phyloP scores from a whole-genome alignment of 768 basidiomycete genomes.

The Leccinum subgranulosum region DNA sequence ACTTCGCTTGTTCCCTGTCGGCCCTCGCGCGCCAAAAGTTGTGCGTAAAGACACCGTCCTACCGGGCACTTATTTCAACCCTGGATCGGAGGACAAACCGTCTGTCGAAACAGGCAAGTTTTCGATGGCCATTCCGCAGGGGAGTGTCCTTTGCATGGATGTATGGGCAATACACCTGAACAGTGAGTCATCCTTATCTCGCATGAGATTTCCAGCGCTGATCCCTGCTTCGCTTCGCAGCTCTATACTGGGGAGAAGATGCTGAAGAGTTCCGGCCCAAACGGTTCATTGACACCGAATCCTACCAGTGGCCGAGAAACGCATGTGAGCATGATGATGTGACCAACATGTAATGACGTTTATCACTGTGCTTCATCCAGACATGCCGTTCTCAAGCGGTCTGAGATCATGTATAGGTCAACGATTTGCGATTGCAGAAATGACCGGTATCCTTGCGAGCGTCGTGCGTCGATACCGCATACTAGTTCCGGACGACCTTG shows the following conservation, averaged over 20 bases:
- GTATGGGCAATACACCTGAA: conserved; percentile 42
- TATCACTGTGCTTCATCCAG: too few species aligned
- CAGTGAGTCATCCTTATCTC: conserved; percentile 37
- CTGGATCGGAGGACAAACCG: conserved; percentile 25
- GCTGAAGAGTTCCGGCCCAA: too few species aligned
- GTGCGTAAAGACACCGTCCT: conserved; percentile 36
- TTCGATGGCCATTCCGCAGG: conserved; percentile 37
- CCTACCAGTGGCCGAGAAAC: conserved; percentile 33
- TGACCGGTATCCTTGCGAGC: conserved; percentile 40
- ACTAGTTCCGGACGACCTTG: conserved; percentile 37
- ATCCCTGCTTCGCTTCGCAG: too few species aligned
- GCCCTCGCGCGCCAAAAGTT: conserved; percentile 34
- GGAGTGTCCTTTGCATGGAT: conserved; percentile 39
- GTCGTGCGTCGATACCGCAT: conserved; percentile 42
- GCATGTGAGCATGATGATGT: not conserved
- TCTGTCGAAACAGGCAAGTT: too few species aligned
- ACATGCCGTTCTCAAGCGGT: conserved; percentile 44
- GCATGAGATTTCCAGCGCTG: too few species aligned
- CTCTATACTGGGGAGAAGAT: too few species aligned
- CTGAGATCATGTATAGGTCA: conserved; percentile 49
- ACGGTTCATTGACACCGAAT: too few species aligned
- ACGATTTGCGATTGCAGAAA: conserved; percentile 43
- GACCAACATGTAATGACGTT: too few species aligned
- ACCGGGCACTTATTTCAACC: conserved; percentile 32
- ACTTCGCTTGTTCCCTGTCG: conserved; percentile 41